Evolutionary conservation across 148 eudicot species (phyloP).

Genomic region (Rhododendron molle): DNA sequence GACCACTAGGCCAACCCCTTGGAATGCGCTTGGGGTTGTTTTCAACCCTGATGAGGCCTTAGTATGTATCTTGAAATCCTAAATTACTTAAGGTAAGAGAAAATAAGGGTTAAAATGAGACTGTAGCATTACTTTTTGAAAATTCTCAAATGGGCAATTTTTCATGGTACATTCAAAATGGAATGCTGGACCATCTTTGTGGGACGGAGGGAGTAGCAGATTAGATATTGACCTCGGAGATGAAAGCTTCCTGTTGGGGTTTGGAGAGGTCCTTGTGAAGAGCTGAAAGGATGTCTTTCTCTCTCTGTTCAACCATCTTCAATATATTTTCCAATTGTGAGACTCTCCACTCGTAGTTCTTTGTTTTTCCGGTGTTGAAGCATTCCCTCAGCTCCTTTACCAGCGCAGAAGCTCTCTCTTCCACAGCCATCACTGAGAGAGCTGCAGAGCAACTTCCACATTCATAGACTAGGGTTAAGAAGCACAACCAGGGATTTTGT

Average conservation of each 20-base stretch:
- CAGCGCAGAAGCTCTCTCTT: slow-evolving; percentile 26
- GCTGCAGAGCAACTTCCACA: slow-evolving; percentile 27
- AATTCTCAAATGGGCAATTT: too few species aligned
- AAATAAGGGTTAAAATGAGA: too few species aligned
- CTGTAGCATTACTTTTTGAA: too few species aligned
- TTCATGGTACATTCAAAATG: not conserved
- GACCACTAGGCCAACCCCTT: too few species aligned
- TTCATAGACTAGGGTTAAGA: not conserved
- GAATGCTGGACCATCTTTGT: too few species aligned
- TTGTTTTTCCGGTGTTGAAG: slow-evolving; percentile 49
- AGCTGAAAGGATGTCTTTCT: slow-evolving; percentile 46
- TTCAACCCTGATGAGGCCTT: too few species aligned
- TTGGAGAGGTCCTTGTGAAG: slow-evolving; percentile 55
- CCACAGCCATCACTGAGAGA: slow-evolving; percentile 22
- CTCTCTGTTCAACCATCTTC: slow-evolving; percentile 42
- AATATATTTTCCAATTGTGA: slow-evolving; percentile 41
- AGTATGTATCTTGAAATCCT: too few species aligned
- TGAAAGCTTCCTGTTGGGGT: slow-evolving; percentile 46
- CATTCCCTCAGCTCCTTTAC: slow-evolving; percentile 46
- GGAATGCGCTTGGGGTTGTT: too few species aligned
- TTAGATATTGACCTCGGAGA: slow-evolving; percentile 41
- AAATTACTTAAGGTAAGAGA: too few species aligned
- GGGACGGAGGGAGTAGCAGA: not conserved
- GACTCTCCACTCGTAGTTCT: slow-evolving; percentile 54
- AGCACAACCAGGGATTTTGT: not conserved